Evolutionary conservation across 768 basidiomycete species (phyloP).

Genomic region (Gymnopilus dilepis): DNA sequence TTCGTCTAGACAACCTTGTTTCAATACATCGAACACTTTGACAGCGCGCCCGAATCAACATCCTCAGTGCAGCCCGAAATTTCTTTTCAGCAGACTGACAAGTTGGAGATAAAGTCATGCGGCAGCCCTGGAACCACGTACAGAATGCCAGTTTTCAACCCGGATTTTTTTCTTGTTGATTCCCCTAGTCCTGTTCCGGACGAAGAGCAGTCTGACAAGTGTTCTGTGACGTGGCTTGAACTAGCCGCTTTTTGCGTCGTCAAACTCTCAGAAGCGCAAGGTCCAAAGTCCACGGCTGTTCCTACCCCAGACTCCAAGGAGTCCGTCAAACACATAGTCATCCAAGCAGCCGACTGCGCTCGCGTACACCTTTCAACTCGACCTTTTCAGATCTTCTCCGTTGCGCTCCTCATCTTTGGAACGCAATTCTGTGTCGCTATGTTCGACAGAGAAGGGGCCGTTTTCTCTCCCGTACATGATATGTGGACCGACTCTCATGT

Average conservation of each 20-base stretch:
- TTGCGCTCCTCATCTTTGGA: slow-evolving; percentile 35
- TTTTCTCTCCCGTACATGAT: slow-evolving; percentile 29
- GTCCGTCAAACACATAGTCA: neutral
- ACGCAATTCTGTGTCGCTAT: slow-evolving; percentile 35
- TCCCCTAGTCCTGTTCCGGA: neutral
- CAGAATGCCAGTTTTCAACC: too few relatives aligned
- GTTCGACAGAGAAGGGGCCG: slow-evolving; percentile 35
- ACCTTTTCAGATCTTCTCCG: slow-evolving; percentile 35
- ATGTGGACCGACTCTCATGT: slow-evolving; percentile 26
- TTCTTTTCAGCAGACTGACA: neutral
- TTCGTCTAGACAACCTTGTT: too few relatives aligned
- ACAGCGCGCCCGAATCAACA: too few relatives aligned
- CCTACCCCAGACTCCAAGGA: too few relatives aligned
- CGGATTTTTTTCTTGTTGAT: neutral
- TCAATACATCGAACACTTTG: too few relatives aligned
- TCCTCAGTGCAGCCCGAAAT: neutral
- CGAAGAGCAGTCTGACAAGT: neutral
- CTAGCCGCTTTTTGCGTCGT: neutral
- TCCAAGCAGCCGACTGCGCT: neutral
- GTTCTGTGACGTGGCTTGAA: neutral
- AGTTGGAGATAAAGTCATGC: too few relatives aligned
- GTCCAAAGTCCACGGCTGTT: neutral
- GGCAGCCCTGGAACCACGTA: too few relatives aligned
- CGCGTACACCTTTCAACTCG: slow-evolving; percentile 12
- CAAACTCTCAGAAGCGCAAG: neutral